phyloP scores from a whole-genome alignment of 768 basidiomycete species.

The Leucocoprinus leucothites region DNA sequence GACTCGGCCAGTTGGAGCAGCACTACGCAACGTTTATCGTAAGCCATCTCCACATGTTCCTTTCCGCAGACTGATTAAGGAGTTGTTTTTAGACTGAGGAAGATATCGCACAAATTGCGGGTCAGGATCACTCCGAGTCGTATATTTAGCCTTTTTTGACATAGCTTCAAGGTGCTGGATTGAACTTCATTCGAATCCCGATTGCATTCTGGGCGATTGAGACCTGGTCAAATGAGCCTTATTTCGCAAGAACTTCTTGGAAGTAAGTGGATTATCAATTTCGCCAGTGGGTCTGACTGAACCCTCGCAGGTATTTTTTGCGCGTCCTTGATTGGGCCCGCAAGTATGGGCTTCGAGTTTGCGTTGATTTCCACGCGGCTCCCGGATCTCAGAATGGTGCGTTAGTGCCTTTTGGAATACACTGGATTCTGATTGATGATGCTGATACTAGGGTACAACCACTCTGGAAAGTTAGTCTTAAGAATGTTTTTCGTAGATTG shows the following conservation, averaged over 20 bases:
- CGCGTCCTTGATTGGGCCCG: slow-evolving; percentile 78
- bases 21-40: slow-evolving; percentile 87
- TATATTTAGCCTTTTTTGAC: not conserved
- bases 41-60: slow-evolving; percentile 23
- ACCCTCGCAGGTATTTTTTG: slow-evolving; percentile 57
- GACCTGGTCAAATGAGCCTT: slow-evolving; percentile 72
- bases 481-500: too few species aligned
- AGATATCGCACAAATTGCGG: slow-evolving; percentile 84
- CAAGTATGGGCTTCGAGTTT: slow-evolving; percentile 87
- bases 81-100: slow-evolving; percentile 61
- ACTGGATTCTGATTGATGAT: not conserved
- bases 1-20: slow-evolving; percentile 61
- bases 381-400: slow-evolving; percentile 78
- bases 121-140: slow-evolving; percentile 15
- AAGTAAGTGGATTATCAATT: slow-evolving; percentile 35
- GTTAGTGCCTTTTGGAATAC: not conserved
- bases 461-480: slow-evolving; percentile 45
- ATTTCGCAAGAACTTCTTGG: slow-evolving; percentile 73
- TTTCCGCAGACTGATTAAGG: not conserved
- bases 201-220: slow-evolving; percentile 88
- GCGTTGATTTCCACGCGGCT: slow-evolving; percentile 74
- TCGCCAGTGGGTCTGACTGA: not conserved
- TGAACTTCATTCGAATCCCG: slow-evolving; percentile 82
- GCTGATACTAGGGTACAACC: slow-evolving; percentile 43
- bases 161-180: slow-evolving; percentile 50